phyloP scores from a whole-genome alignment of 2,329 filamentous ascomycete genomes.

The Magnaporthiopsis rhizophila region DNA sequence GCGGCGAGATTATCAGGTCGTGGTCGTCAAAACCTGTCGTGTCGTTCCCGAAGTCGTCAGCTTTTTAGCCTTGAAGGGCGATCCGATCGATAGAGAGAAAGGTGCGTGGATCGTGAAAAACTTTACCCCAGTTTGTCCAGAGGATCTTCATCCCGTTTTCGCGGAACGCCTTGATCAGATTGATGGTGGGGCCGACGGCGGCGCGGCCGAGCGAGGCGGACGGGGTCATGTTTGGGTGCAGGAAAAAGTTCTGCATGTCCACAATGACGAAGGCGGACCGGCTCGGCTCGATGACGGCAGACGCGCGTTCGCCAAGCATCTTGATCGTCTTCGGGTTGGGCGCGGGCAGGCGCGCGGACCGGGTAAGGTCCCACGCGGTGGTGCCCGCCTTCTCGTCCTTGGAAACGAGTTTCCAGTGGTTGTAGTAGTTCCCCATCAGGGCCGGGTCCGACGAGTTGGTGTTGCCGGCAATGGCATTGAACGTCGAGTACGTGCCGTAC shows the following conservation, averaged over 20 bases:
- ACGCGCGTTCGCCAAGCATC: constrained; percentile 16
- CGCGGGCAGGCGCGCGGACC: background rate
- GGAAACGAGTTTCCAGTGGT: background rate
- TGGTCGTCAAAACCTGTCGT: constrained; percentile 19
- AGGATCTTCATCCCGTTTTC: constrained; percentile 41
- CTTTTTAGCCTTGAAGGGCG: constrained; percentile 18
- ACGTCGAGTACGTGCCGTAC: background rate
- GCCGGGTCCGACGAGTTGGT: background rate
- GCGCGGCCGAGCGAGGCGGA: constrained; percentile 29
- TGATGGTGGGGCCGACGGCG: constrained; percentile 30
- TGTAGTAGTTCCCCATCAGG: background rate
- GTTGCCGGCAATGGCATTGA: background rate
- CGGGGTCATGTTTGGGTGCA: constrained; percentile 29
- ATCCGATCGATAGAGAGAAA: background rate
- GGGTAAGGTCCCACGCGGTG: background rate
- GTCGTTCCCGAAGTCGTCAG: constrained; percentile 23
- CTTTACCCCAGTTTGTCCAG: constrained; percentile 40
- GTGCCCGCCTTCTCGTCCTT: background rate
- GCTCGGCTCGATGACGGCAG: constrained; percentile 20
- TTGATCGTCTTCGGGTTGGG: background rate
- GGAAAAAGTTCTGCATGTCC: constrained; percentile 51
- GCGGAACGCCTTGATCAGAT: constrained; percentile 35
- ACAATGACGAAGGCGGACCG: constrained; percentile 24
- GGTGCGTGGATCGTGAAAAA: no score
- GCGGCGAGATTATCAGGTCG: constrained; percentile 42